Evolutionary conservation across 495 filamentous ascomycete genomes (phyloP), one percentile per base, ranked within the genome.

Genomic region (Trichoderma asperelloides): DNA sequence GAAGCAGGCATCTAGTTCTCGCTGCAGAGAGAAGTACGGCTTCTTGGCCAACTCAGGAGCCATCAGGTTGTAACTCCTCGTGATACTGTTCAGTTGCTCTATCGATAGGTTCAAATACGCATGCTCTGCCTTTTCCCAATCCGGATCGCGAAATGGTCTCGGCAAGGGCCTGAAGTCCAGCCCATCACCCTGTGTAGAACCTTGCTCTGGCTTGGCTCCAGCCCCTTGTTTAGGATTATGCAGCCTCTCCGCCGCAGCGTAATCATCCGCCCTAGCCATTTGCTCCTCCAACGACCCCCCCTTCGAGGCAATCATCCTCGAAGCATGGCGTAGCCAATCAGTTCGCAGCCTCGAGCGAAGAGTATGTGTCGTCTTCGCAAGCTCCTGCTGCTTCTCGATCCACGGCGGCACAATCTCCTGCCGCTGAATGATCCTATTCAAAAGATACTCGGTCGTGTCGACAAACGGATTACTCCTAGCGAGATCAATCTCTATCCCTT

Each of bases 351-450:
- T 80, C 39, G 80, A 75, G 5, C 95, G 85, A 75, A 98, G 97
- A 8, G 82, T 79, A 55, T 80, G 82, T 8, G 88, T 81, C 15
- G 90, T 85, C 65, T 82, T 86, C 6, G 87, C 82, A 9, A 98
- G 79, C 71, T 97, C 93, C 75, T 97, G 95, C 75, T 98, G 95
- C 74, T 97, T 98, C 76, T 98, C 95, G 63, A 98, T 97, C 96
- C 89, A 92, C 0, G 89, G 89, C 0, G 89, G 89, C 3, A 89
- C 87, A 57, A 91, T 87, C 12, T 91, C 95, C 75, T 98, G 95
- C 66, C 90, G 89, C 78, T 97, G 89, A 69, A 98, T 97, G 74
- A 98, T 97, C 78, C 96, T 96, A 75, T 98, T 98, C 88, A 98
- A 89, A 70, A 98, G 91, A 74, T 97, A 97, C 76, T 97, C 94